These are phyloP conservation scores for Carnegiea gigantea DNA, from an alignment of 179 eudicot species.

Conservation along the genomic window DNA sequence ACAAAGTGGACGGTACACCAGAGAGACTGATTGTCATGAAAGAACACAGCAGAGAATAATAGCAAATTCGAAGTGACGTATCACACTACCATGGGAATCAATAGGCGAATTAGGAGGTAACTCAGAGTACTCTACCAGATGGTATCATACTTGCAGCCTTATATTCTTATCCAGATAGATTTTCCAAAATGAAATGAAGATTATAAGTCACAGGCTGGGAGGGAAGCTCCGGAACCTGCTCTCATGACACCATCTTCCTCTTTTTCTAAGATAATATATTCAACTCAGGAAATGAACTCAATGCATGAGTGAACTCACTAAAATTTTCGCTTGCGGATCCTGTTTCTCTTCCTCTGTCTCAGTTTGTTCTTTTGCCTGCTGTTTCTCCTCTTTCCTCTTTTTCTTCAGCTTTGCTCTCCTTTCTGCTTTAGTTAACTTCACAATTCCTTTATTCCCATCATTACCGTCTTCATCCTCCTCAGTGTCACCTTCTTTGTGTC, in stretches of 20 bases:
- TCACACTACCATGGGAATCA: background rate
- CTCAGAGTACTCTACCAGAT: background rate
- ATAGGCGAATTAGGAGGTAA: background rate
- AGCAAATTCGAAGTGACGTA: background rate
- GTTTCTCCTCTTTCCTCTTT: conserved; percentile 76
- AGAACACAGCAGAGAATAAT: background rate
- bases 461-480: conserved; percentile 34
- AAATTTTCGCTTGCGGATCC: conserved; percentile 58
- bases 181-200: background rate
- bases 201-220: background rate
- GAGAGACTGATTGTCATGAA: background rate
- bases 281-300: conserved; percentile 9
- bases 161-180: background rate
- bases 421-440: conserved; percentile 68
- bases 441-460: conserved; percentile 30
- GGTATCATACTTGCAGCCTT: background rate
- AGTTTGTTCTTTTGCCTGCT: conserved; percentile 58
- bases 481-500: conserved; percentile 39
- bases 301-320: conserved; percentile 44
- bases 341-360: conserved; percentile 48
- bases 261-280: background rate
- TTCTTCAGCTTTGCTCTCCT: conserved; percentile 80
- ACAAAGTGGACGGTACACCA: background rate
- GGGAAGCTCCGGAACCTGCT: background rate
- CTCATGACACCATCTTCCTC: background rate